A percentile compares a stretch with the other conserved stretches of the same genome.
phyloP scores from a whole-genome alignment of 1,284 basidiomycete species.

The Chalciporus sp. region DNA sequence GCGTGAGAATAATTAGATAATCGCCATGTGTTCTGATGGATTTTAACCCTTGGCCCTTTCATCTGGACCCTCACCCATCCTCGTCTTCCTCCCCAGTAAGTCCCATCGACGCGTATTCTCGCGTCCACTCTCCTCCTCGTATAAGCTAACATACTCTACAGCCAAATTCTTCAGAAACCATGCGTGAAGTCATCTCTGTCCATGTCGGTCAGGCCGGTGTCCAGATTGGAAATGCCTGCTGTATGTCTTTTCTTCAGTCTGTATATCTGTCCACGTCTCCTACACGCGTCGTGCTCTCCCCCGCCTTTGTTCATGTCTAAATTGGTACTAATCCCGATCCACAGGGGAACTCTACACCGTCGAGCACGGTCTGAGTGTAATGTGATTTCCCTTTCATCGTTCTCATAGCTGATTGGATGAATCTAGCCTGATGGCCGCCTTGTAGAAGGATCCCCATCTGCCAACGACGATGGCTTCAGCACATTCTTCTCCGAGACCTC shows the following conservation, averaged over 20 bases:
- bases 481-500: conserved; percentile 96
- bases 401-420: conserved; percentile 17
- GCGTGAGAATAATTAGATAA: conserved; percentile 41
- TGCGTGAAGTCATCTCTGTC: conserved; percentile 94
- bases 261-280: not conserved
- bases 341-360: conserved; percentile 97
- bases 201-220: conserved; percentile 96
- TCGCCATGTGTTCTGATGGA: conserved; percentile 35
- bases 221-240: conserved; percentile 96
- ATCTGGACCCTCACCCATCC: conserved; percentile 33
- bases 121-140: conserved; percentile 18
- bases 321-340: conserved; percentile 26
- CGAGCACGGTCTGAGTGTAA: conserved; percentile 93
- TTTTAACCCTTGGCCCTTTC: conserved; percentile 43
- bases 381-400: conserved; percentile 32
- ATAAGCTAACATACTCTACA: not conserved
- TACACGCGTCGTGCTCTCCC: conserved; percentile 16
- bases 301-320: not conserved
- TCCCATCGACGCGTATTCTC: conserved; percentile 30
- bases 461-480: conserved; percentile 91
- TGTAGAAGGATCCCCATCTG: conserved; percentile 68
- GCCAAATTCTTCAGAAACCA: conserved; percentile 37
- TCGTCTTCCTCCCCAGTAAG: conserved; percentile 32
- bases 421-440: conserved; percentile 81
- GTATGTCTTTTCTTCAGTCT: conserved; percentile 51